Evolutionary conservation across 2,329 filamentous ascomycete genomes (phyloP).

Genomic region (Fusarium cicatricum): DNA sequence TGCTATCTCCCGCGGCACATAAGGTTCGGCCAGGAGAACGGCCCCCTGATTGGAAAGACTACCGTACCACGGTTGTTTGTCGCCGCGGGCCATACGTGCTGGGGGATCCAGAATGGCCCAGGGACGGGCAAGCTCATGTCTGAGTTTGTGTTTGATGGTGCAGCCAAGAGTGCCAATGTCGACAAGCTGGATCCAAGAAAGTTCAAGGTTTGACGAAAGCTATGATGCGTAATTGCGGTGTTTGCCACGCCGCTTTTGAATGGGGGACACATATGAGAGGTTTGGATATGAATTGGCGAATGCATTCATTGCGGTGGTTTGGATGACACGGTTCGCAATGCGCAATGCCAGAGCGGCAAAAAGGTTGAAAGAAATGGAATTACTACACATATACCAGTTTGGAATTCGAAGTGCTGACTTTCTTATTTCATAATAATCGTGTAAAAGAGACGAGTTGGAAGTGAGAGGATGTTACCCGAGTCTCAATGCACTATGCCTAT

Average conservation of each 20-base stretch:
- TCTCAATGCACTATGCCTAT: no score
- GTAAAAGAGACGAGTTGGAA: no score
- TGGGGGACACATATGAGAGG: no score
- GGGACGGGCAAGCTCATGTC: slow-evolving; percentile 85
- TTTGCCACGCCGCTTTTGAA: background rate
- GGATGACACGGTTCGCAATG: no score
- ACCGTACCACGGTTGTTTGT: slow-evolving; percentile 77
- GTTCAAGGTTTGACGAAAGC: slow-evolving; percentile 58
- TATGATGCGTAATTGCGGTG: background rate
- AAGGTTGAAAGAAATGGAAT: no score
- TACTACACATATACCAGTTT: no score
- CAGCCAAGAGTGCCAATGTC: slow-evolving; percentile 72
- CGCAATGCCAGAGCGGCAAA: no score
- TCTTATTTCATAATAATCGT: no score
- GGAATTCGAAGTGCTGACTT: no score
- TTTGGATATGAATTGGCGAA: background rate
- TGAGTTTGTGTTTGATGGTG: slow-evolving; percentile 79
- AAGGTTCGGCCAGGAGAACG: slow-evolving; percentile 65
- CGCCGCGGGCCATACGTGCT: slow-evolving; percentile 93
- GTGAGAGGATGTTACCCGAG: no score
- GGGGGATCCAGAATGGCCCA: slow-evolving; percentile 97
- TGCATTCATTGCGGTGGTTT: no score
- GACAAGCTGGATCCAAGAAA: slow-evolving; percentile 72
- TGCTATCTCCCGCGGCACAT: slow-evolving; percentile 90
- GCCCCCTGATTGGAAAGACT: slow-evolving; percentile 81